phyloP scores from a whole-genome alignment of 2,329 filamentous ascomycete genomes.

The Dactylellina haptotyla region DNA sequence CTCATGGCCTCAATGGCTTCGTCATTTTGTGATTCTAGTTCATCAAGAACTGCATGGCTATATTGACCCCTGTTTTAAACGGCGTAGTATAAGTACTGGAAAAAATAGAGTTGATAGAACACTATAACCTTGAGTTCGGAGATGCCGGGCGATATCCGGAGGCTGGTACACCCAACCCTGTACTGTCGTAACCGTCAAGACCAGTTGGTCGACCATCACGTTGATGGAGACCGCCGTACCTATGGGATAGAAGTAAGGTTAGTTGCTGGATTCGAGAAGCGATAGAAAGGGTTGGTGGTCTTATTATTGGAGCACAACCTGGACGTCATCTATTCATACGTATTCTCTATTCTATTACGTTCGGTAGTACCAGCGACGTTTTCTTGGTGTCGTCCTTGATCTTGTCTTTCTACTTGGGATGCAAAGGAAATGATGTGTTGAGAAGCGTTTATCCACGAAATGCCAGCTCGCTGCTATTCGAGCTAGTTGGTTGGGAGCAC shows the following conservation, averaged over 20 bases:
- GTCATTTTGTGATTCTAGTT: conserved; percentile 96
- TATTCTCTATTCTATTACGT: not conserved
- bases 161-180: conserved; percentile 19
- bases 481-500: no score
- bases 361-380: not conserved
- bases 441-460: not conserved
- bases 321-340: conserved; percentile 51
- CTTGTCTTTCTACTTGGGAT: not conserved
- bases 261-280: not conserved
- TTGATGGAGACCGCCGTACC: conserved; percentile 52
- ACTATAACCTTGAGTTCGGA: conserved; percentile 68
- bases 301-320: conserved; percentile 21
- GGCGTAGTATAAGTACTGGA: not conserved
- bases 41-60: conserved; percentile 87
- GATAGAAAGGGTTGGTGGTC: not conserved
- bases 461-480: no score
- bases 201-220: conserved; percentile 48
- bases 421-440: not conserved
- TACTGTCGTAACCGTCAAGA: conserved; percentile 31
- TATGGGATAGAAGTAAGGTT: conserved; percentile 3
- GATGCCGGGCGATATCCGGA: conserved; percentile 73
- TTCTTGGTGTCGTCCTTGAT: not conserved
- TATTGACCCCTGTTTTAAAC: conserved; percentile 79
- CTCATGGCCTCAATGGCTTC: conserved; percentile 87
- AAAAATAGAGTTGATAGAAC: not conserved